A percentile compares a stretch with the other conserved stretches of the same genome.
phyloP scores from a whole-genome alignment of 1,284 basidiomycete genomes.

The Ceratobasidium sp. region DNA sequence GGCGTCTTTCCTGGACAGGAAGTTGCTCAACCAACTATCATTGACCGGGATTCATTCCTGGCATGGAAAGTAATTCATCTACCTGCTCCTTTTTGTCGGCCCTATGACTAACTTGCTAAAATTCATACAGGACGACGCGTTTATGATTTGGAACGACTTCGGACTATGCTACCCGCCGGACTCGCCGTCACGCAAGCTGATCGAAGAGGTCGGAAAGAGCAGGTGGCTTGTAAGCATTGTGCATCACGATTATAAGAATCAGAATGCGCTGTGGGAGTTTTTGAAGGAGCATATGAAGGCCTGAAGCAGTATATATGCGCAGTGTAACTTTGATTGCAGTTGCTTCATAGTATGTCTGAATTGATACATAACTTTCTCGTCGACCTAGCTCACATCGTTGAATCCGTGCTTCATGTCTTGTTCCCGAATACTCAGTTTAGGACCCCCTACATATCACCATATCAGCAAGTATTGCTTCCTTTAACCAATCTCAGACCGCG shows the following conservation, averaged over 20 bases:
- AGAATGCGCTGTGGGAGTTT: too few relatives aligned
- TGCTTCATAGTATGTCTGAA: too few relatives aligned
- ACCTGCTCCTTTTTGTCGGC: background rate
- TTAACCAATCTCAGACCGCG: too few relatives aligned
- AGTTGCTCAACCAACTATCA: slow-evolving; percentile 97
- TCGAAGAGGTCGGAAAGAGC: slow-evolving; percentile 81
- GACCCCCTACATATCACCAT: too few relatives aligned
- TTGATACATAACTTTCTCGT: slow-evolving; percentile 93
- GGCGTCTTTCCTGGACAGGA: slow-evolving; percentile 99
- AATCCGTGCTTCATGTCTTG: too few relatives aligned
- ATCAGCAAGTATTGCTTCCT: too few relatives aligned
- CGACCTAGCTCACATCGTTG: slow-evolving; percentile 96
- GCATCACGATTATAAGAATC: slow-evolving; percentile 82
- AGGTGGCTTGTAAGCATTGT: slow-evolving; percentile 96
- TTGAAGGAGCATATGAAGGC: too few relatives aligned
- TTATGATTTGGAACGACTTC: slow-evolving; percentile 95
- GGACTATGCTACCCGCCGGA: slow-evolving; percentile 85
- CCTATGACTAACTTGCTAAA: background rate
- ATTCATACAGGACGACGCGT: slow-evolving; percentile 88
- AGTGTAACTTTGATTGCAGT: too few relatives aligned
- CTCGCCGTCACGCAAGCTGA: slow-evolving; percentile 79
- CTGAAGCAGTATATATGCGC: too few relatives aligned
- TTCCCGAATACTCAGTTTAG: too few relatives aligned
- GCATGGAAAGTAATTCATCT: slow-evolving; percentile 82
- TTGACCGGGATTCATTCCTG: slow-evolving; percentile 96